Evolutionary conservation across 495 filamentous ascomycete genomes (phyloP).

Genomic region (Bryoglossum gracile): DNA sequence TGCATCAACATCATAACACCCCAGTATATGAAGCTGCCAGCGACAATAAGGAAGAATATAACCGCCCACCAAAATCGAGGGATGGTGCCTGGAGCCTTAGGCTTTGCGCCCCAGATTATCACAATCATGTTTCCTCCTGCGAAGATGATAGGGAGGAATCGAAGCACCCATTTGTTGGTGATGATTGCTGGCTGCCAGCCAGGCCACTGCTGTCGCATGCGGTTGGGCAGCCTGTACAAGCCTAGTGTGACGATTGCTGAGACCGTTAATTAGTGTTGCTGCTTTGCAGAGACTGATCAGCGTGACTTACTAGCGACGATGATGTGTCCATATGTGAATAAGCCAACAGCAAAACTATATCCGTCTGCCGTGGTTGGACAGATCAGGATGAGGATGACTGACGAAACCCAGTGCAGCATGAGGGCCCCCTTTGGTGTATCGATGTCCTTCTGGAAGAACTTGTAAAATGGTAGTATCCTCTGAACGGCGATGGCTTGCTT

Average conservation of each 20-base stretch:
- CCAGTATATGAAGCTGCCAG: slow-evolving; percentile 1
- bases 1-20: neutral
- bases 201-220: neutral
- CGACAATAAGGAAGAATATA: neutral
- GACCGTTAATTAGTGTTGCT: neutral
- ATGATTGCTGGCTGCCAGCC: neutral
- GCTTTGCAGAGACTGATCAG: neutral
- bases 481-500: slow-evolving; percentile 1
- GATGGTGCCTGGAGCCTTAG: neutral
- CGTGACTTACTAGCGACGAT: neutral
- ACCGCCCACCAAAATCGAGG: neutral
- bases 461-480: neutral
- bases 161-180: slow-evolving; percentile 1
- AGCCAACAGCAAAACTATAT: slow-evolving; percentile 1
- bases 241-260: neutral
- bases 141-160: neutral
- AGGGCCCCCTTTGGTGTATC: slow-evolving; percentile 1
- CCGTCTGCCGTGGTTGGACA: neutral
- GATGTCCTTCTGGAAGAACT: slow-evolving; percentile 1
- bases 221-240: neutral
- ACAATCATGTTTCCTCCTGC: neutral
- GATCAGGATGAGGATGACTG: neutral
- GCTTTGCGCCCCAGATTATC: slow-evolving; percentile 1
- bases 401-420: neutral
- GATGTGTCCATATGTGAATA: neutral